These are phyloP conservation scores for Pyrus communis DNA, from an alignment of 306 rosid genomes.

Conservation along the genomic window DNA sequence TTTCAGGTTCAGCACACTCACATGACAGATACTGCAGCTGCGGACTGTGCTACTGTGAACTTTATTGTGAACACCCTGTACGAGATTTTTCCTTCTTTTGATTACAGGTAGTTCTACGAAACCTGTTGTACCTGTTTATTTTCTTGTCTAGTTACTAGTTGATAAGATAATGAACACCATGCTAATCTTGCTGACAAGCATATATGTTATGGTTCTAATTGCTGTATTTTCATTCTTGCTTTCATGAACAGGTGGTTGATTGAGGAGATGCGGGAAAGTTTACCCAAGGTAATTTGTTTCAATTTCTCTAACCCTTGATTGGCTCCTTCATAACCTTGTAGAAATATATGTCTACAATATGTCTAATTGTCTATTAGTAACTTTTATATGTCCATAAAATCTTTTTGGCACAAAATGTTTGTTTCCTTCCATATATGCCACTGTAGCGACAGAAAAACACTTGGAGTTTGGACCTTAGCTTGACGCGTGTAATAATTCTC, in stretches of 20 bases:
- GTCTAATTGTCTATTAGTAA: not conserved
- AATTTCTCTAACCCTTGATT: not conserved
- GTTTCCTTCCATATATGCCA: not conserved
- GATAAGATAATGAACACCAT: constrained; percentile 8
- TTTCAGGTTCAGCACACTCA: constrained; percentile 92
- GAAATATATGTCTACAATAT: not conserved
- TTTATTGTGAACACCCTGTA: constrained; percentile 73
- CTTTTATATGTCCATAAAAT: not conserved
- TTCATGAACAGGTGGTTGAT: constrained; percentile 74
- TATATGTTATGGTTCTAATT: constrained; percentile 9
- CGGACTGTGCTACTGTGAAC: constrained; percentile 86
- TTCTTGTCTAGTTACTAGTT: constrained; percentile 3
- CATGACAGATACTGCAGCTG: constrained; percentile 95
- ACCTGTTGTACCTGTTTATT: constrained; percentile 1
- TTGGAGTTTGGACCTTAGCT: not conserved
- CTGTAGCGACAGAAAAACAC: not conserved
- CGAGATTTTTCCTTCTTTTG: constrained; percentile 71
- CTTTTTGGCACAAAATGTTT: not conserved
- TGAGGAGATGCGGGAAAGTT: constrained; percentile 83
- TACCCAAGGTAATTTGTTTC: constrained; percentile 63
- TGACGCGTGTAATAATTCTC: not conserved
- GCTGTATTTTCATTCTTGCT: constrained; percentile 7
- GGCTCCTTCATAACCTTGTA: not conserved
- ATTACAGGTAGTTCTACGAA: constrained; percentile 60
- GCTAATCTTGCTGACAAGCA: constrained; percentile 10